Base-by-base conservation (phyloP, 2,329 filamentous ascomycete species). In the Camptophora hylomeconis region DNA sequence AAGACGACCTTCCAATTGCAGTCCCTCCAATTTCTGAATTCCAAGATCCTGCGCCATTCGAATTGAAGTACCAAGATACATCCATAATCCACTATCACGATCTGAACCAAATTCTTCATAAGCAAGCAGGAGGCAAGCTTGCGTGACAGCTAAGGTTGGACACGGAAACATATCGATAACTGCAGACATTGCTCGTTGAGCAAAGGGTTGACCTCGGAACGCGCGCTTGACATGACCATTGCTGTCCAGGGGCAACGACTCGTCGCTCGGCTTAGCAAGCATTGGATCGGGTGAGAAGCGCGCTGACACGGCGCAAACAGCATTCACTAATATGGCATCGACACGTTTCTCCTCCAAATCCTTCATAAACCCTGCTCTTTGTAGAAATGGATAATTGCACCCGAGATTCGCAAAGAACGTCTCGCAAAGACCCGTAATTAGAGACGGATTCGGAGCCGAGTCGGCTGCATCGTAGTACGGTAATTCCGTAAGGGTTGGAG, bases 91-190 rank as follows among this genome's bases (percentile, higher is more conserved):
- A 49, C 82, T 92, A 46, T 92, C 84, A 44, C 86, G 80, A 40
- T 82, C 81, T 7, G 80, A 80, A 1, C 83, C 84, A 42, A 93
- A 92, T 23, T 86, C 78, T 41, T 92, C 82, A 46, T 92, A 92
- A 0, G 82, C 83, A 55, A 93, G 70, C 16, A 93, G 58, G 7
- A 92, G 56, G 26, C 78, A 84, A 1, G 83, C 81, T 45, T 92
- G 84, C 0, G 89, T 80, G 7, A 81, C 82, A 14, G 79, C 78
- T 1, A 92, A 75, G 2, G 76, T 83, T 0, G 83, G 83, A 37
- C 79, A 89, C 1, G 80, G 71, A 38, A 92, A 84, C 0, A 78
- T 80, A 43, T 92, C 81, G 4, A 86, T 75, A 0, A 86, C 76
- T 3, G 80, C 77, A n/a, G 73, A 70, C 52, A 84, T 87, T 3